Base-by-base conservation (phyloP, 2,329 filamentous ascomycete species). In the Gremmenia infestans region DNA sequence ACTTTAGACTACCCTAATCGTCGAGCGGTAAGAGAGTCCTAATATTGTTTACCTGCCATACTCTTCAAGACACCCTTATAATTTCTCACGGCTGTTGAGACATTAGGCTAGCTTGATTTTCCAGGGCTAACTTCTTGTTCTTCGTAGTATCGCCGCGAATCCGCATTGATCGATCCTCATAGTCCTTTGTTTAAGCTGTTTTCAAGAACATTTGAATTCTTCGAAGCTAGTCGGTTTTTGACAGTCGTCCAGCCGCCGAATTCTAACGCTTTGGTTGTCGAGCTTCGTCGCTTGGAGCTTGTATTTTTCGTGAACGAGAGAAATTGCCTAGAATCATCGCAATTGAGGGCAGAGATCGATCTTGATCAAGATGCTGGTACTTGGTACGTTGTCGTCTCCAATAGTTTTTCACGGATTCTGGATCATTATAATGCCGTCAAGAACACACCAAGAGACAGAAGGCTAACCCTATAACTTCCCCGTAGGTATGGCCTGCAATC, bases 361-460 rank as follows among this genome's bases (percentile, higher is more conserved):
- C 65, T 67, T 0, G 60, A 80, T 8, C 86, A 89, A 63, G 78
- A 86, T 50, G 70, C 77, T 0, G 85, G 85, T 0, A 82, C 81
- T 0, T 77, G 80, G 64, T 80, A 88, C 55, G 86, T n/a, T 40
- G 5, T 6, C 7, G 14, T 7, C 37, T 17, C 37, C 37, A 17
- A 7, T n/a, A 40, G 2, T 40, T 3, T 32, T 32, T 32, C 28
- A 32, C 28, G 12, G 9, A 32, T 28, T 28, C 28, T 32, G 8
- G 28, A 32, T 11, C 28, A 32, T 32, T 32, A 2, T 11, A 2
- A 11, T 32, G 28, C 28, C 28, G 3, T 32, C 28, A 3, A 9
- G 4, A 32, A 32, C 28, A 32, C 9, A 4, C 9, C 28, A 11
- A 11, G 28, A 11, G 9, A 32, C 28, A 32, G 9, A 12, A 32